Conservation (phyloP, 495 filamentous ascomycete genomes). For the Aspergillus carlsbadensis region DNA sequence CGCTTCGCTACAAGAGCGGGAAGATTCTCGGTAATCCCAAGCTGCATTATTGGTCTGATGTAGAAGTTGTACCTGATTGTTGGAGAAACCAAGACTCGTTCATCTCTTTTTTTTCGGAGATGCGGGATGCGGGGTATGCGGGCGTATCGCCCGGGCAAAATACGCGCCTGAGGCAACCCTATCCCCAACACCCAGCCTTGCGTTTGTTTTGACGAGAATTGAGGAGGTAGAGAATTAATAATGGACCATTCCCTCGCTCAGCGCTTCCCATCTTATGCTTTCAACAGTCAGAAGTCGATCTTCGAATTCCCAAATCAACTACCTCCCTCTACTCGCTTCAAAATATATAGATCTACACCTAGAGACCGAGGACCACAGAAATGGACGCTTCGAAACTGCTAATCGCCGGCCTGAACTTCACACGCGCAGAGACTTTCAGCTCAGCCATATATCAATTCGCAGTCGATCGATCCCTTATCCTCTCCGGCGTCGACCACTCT, state of each 20-base stretch:
- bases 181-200: background rate
- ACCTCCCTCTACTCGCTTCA: no score
- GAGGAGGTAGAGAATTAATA: no score
- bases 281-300: no score
- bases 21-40: conserved; percentile 44
- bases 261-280: no score
- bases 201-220: no score
- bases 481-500: no score
- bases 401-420: conserved; percentile 1
- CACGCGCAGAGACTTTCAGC: background rate
- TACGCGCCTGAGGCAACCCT: background rate
- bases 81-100: background rate
- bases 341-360: no score
- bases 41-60: conserved; percentile 30
- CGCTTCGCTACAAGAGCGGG: conserved; percentile 53
- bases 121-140: conserved; percentile 14
- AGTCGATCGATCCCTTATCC: background rate
- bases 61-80: conserved; percentile 10
- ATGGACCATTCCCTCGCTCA: no score
- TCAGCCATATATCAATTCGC: background rate
- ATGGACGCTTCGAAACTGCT: background rate
- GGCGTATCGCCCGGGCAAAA: background rate
- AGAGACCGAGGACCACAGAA: no score
- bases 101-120: background rate
- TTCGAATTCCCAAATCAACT: no score